phyloP scores from a whole-genome alignment of 768 basidiomycete species.

The Plicaturopsis crispa region DNA sequence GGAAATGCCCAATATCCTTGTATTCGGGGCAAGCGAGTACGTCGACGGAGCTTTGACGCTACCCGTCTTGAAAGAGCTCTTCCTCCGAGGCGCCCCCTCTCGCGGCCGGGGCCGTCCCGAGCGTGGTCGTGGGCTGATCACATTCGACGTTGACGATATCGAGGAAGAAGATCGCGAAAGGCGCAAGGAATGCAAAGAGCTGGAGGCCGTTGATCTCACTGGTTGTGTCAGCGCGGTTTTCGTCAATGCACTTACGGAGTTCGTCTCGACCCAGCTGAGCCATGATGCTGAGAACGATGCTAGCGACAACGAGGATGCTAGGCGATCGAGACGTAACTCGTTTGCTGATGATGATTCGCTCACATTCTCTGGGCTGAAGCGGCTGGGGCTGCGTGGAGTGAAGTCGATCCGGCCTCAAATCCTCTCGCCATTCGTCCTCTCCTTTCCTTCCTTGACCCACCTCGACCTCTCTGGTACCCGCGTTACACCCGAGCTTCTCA shows the following conservation, averaged over 20 bases:
- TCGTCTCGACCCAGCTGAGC: slow-evolving; percentile 62
- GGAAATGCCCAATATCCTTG: slow-evolving; percentile 83
- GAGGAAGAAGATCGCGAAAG: slow-evolving; percentile 78
- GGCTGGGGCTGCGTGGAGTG: slow-evolving; percentile 77
- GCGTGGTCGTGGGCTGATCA: slow-evolving; percentile 49
- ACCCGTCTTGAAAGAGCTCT: slow-evolving; percentile 80
- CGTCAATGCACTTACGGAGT: slow-evolving; percentile 76
- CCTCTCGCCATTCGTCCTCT: slow-evolving; percentile 66
- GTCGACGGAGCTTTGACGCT: slow-evolving; percentile 91
- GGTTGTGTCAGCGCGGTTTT: slow-evolving; percentile 93
- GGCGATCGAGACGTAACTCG: too few species aligned
- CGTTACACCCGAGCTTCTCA: slow-evolving; percentile 66
- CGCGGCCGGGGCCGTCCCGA: slow-evolving; percentile 61
- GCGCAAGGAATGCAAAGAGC: slow-evolving; percentile 61
- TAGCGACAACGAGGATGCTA: slow-evolving; percentile 37
- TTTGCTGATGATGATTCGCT: slow-evolving; percentile 39
- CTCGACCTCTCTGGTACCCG: slow-evolving; percentile 92
- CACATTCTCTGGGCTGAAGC: slow-evolving; percentile 60
- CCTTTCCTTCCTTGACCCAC: slow-evolving; percentile 82
- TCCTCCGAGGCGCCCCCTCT: slow-evolving; percentile 76
- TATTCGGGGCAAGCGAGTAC: slow-evolving; percentile 97
- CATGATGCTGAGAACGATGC: slow-evolving; percentile 32
- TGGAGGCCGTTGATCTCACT: slow-evolving; percentile 89
- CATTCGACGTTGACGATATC: slow-evolving; percentile 42
- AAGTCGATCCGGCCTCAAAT: slow-evolving; percentile 67